Evolutionary conservation across 305 asterid genomes (phyloP), one percentile per base, ranked within the genome.

Genomic region (Solanum hybrid): DNA sequence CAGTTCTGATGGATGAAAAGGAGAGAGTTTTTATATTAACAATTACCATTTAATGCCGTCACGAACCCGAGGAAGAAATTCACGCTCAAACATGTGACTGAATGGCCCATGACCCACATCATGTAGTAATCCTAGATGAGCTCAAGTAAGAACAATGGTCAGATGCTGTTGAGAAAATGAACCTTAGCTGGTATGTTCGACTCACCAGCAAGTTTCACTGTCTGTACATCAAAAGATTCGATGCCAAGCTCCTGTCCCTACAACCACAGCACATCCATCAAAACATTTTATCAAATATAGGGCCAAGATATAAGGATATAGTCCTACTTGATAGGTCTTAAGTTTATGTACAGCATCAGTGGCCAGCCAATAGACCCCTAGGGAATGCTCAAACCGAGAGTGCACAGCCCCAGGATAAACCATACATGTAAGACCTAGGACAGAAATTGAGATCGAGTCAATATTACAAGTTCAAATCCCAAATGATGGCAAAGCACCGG

Each of bases 361-460:
- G 77, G 98, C 98, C 92, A 96, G 95, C 96, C 98, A 94, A 92
- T 93, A 97, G 84, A 94, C 99, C 86, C 99, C 99, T 86, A 97
- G 94, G 11, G 98, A 97, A 91, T 97, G 99, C 95, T 97, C 99
- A 89, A 97, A 96, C 85, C 99, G 96, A 79, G 99, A 95, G 89
- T 97, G 99, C 81, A 97, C 97, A n/a, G 98, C 99, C 90, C 99
- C 99, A 77, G 99, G 99, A 92, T 94, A 97, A 42, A 97, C 99
- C 95, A 96, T 88, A 90, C 92, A 92, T 80, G 97, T 89, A 31
- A 95, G 89, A 84, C 99, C 99, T 97, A 91, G 90, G 32, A 89
- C 75, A 77, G 77, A 78, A 75, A 88, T 34, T 31, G 32, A 88
- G 87, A 79, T 79, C 31, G 46, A 90, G 89, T 90, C 91, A 84